phyloP scores from a whole-genome alignment of 495 filamentous ascomycete genomes.

The Podospora sp. region DNA sequence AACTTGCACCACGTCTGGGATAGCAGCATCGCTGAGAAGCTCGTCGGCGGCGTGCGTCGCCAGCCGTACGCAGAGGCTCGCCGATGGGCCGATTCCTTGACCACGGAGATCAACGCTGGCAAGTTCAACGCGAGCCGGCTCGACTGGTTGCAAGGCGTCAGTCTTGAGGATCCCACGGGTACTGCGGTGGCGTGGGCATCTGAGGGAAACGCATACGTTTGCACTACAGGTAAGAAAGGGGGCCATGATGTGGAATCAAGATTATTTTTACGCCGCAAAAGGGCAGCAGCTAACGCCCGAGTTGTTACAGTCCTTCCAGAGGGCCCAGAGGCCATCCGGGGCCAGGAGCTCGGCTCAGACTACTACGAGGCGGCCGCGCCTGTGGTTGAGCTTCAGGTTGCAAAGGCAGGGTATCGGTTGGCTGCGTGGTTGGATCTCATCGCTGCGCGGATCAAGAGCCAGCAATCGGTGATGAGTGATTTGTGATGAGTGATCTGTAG shows the following conservation, averaged over 20 bases:
- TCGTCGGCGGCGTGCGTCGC: slow-evolving; percentile 49
- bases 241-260: background rate
- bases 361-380: slow-evolving; percentile 66
- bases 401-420: slow-evolving; percentile 71
- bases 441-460: slow-evolving; percentile 31
- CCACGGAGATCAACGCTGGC: slow-evolving; percentile 54
- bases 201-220: slow-evolving; percentile 64
- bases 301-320: slow-evolving; percentile 54
- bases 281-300: background rate
- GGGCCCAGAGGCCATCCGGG: slow-evolving; percentile 54
- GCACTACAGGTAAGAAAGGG: slow-evolving; percentile 46
- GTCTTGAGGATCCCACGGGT: slow-evolving; percentile 50
- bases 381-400: slow-evolving; percentile 72
- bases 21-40: slow-evolving; percentile 61
- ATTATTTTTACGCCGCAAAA: background rate
- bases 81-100: slow-evolving; percentile 56
- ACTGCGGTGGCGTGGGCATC: slow-evolving; percentile 62
- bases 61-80: slow-evolving; percentile 49
- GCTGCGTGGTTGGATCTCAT: slow-evolving; percentile 64
- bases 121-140: slow-evolving; percentile 43
- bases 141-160: slow-evolving; percentile 55
- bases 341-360: slow-evolving; percentile 59
- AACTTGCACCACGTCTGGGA: slow-evolving; percentile 69
- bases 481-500: slow-evolving; percentile 28
- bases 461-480: slow-evolving; percentile 17